Evolutionary conservation across 2,329 filamentous ascomycete genomes (phyloP).

Genomic region (Scleromitrula shiraiana): DNA sequence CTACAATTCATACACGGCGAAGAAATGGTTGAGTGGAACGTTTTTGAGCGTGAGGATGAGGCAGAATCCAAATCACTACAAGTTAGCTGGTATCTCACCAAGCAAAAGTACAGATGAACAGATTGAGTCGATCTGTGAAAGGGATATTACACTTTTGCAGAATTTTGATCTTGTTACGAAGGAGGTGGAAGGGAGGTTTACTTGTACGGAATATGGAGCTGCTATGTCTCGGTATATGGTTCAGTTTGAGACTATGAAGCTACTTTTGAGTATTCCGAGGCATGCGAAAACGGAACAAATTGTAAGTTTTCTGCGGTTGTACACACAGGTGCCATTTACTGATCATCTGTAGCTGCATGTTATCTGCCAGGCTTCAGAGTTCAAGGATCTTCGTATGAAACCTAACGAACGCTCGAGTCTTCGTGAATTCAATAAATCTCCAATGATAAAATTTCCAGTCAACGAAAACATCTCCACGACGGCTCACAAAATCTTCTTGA

Average conservation of each 20-base stretch:
- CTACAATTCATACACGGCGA: slow-evolving; percentile 53
- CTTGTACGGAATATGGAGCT: slow-evolving; percentile 63
- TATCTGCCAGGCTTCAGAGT: slow-evolving; percentile 63
- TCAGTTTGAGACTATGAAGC: slow-evolving; percentile 71
- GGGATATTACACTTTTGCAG: slow-evolving; percentile 57
- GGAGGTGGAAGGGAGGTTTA: slow-evolving; percentile 37
- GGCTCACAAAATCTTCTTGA: slow-evolving; percentile 67
- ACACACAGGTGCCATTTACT: slow-evolving; percentile 15
- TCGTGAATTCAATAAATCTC: slow-evolving; percentile 62
- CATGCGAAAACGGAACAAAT: slow-evolving; percentile 58
- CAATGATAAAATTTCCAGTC: slow-evolving; percentile 62
- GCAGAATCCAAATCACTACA: slow-evolving; percentile 64
- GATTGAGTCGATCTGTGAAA: slow-evolving; percentile 62
- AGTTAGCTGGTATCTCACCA: slow-evolving; percentile 46
- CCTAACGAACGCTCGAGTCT: slow-evolving; percentile 60
- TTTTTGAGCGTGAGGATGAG: slow-evolving; percentile 70
- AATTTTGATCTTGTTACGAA: slow-evolving; percentile 48
- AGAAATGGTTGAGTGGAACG: slow-evolving; percentile 66
- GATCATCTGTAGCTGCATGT: slow-evolving; percentile 53
- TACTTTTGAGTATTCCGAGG: slow-evolving; percentile 53
- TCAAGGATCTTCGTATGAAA: slow-evolving; percentile 64
- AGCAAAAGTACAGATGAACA: slow-evolving; percentile 50
- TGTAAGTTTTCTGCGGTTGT: slow-evolving; percentile 39
- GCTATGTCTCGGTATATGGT: slow-evolving; percentile 81
- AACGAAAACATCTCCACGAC: slow-evolving; percentile 57